These are phyloP conservation scores for Trichosanthes cucumerina DNA, from an alignment of 306 rosid species.

Conservation along the genomic window DNA sequence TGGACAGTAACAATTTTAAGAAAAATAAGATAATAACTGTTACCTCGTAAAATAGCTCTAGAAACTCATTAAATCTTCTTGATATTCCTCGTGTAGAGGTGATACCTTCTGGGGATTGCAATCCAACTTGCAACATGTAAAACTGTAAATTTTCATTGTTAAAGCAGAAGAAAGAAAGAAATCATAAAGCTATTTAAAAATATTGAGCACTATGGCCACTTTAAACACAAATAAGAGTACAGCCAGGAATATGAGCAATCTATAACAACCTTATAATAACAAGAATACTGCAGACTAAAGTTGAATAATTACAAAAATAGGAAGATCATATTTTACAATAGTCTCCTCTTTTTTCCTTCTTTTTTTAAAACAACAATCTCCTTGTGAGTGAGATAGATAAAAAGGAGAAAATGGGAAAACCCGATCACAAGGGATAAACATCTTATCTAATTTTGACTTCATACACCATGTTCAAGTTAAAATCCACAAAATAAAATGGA, in stretches of 20 bases:
- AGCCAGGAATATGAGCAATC: neutral
- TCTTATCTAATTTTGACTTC: neutral
- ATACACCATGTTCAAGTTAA: neutral
- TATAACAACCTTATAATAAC: neutral
- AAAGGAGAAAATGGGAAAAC: neutral
- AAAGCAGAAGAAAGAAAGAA: slow-evolving; percentile 5
- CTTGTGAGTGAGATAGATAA: neutral
- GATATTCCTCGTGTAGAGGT: slow-evolving; percentile 48
- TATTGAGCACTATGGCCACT: neutral
- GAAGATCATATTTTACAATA: neutral
- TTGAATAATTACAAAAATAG: neutral
- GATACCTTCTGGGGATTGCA: slow-evolving; percentile 77
- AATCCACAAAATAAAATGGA: neutral
- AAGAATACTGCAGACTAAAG: neutral
- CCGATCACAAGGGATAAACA: neutral
- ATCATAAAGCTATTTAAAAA: neutral
- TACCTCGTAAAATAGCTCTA: slow-evolving; percentile 58
- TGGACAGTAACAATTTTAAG: neutral
- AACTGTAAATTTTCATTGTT: slow-evolving; percentile 40
- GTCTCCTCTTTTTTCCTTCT: no score
- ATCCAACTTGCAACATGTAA: slow-evolving; percentile 76
- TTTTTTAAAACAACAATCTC: neutral
- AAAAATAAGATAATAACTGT: slow-evolving; percentile 12
- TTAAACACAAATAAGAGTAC: neutral
- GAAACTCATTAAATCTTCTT: slow-evolving; percentile 74